Evolutionary conservation across 257 asterid genomes (phyloP).

Genomic region (Solanum sejunctum): DNA sequence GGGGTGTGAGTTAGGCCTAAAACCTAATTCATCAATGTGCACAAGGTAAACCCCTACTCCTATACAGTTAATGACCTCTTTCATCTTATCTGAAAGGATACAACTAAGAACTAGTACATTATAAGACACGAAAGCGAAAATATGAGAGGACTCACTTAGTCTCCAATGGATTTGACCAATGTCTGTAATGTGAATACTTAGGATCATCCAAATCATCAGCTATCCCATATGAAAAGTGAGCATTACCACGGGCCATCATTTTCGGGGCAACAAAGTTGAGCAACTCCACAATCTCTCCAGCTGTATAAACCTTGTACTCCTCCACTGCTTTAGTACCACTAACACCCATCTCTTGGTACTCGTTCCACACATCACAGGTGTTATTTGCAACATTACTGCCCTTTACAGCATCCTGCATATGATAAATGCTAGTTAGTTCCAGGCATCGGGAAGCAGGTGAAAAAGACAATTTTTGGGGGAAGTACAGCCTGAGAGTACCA

Average conservation of each 20-base stretch:
- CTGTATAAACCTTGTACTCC: conserved; percentile 72
- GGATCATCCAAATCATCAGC: conserved; percentile 84
- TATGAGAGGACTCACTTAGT: conserved; percentile 41
- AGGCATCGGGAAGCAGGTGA: background rate
- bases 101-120: background rate
- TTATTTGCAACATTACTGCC: conserved; percentile 53
- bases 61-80: background rate
- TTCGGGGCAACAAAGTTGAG: conserved; percentile 68
- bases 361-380: conserved; percentile 88
- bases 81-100: background rate
- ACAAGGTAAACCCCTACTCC: background rate
- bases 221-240: conserved; percentile 75
- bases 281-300: conserved; percentile 59
- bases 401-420: conserved; percentile 67
- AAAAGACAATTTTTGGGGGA: background rate
- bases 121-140: background rate
- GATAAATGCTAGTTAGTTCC: background rate
- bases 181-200: conserved; percentile 62
- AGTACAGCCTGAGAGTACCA: background rate
- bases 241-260: conserved; percentile 78
- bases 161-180: conserved; percentile 95
- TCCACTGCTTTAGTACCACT: conserved; percentile 60
- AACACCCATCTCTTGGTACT: conserved; percentile 80
- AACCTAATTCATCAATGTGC: no score
- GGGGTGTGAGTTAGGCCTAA: no score